These are phyloP conservation scores for Penicillium frequentans DNA, from an alignment of 2,329 filamentous ascomycete genomes.

Conservation along the genomic window DNA sequence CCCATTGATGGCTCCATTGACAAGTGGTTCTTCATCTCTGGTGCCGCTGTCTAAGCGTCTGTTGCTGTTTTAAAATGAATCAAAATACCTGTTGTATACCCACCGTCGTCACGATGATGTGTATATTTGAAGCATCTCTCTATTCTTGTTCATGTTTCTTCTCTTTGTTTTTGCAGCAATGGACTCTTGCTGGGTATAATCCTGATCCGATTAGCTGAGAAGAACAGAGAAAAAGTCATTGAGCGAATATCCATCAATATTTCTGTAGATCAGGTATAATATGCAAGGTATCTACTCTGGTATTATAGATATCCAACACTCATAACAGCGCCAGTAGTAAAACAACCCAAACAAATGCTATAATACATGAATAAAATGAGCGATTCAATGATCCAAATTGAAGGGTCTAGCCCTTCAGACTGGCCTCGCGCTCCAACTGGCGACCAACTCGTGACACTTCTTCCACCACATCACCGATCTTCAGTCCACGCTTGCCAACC, in stretches of 20 bases:
- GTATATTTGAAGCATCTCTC: slow-evolving; percentile 8
- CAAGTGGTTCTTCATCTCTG: slow-evolving; percentile 99
- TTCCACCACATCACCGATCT: slow-evolving; percentile 81
- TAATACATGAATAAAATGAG: slow-evolving; percentile 22
- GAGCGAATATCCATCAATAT: background rate
- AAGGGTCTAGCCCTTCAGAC: slow-evolving; percentile 56
- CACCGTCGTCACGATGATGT: background rate
- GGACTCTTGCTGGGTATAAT: slow-evolving; percentile 2
- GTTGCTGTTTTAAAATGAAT: slow-evolving; percentile 21
- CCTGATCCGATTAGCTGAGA: slow-evolving; percentile 2
- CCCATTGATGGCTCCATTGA: slow-evolving; percentile 96
- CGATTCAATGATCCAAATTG: background rate
- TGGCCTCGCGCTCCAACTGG: slow-evolving; percentile 76
- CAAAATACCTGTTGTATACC: slow-evolving; percentile 20
- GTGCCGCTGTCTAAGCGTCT: slow-evolving; percentile 71
- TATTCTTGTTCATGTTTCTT: background rate
- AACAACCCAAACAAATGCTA: slow-evolving; percentile 7
- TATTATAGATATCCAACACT: slow-evolving; percentile 1
- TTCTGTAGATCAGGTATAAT: background rate
- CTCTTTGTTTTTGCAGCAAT: background rate
- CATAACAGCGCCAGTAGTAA: slow-evolving; percentile 7
- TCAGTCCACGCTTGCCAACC: slow-evolving; percentile 72
- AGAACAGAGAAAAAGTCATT: background rate
- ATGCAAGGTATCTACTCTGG: background rate
- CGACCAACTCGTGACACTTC: slow-evolving; percentile 91